These are phyloP conservation scores for Cerioporus squamosus DNA, from an alignment of 1,284 basidiomycete species.

Conservation along the genomic window DNA sequence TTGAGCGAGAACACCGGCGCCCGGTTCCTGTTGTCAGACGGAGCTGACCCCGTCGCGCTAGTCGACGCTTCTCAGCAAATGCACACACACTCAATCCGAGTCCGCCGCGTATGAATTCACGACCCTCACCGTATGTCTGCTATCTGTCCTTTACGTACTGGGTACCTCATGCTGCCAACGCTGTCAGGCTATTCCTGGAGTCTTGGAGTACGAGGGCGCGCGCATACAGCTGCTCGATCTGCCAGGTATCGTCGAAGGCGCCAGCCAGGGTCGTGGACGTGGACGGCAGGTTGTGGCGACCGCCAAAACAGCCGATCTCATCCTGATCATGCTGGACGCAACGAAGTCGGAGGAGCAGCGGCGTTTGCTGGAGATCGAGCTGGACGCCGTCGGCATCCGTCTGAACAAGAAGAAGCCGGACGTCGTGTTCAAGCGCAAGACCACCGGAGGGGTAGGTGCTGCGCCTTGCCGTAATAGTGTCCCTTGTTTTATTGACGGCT, in stretches of 20 bases:
- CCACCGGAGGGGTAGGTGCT: slow-evolving; percentile 84
- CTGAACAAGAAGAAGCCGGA: slow-evolving; percentile 91
- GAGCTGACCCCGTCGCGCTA: slow-evolving; percentile 36
- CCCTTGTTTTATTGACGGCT: background rate
- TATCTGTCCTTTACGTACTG: background rate
- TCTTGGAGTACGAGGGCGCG: slow-evolving; percentile 92
- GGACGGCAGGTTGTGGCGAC: slow-evolving; percentile 96
- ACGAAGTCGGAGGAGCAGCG: slow-evolving; percentile 96
- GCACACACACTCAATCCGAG: slow-evolving; percentile 89
- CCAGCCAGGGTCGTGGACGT: slow-evolving; percentile 90
- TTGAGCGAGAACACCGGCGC: background rate
- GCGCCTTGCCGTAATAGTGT: slow-evolving; percentile 4
- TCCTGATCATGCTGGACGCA: slow-evolving; percentile 94
- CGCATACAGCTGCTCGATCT: slow-evolving; percentile 94
- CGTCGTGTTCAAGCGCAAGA: slow-evolving; percentile 84
- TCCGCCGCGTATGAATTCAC: slow-evolving; percentile 97
- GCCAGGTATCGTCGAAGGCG: slow-evolving; percentile 97
- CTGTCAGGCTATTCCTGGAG: slow-evolving; percentile 87
- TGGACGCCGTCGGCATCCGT: slow-evolving; percentile 96
- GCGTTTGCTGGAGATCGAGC: slow-evolving; percentile 85
- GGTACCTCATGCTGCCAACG: slow-evolving; percentile 9
- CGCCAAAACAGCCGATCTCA: slow-evolving; percentile 95
- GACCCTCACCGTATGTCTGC: slow-evolving; percentile 73
- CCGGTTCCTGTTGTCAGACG: background rate
- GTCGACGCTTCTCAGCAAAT: slow-evolving; percentile 91